Percentiles rank a stretch among this genome's conserved stretches.
These are phyloP conservation scores for Apiotrichum akiyoshidainum DNA, from an alignment of 1,284 basidiomycete species.

Conservation along the genomic window DNA sequence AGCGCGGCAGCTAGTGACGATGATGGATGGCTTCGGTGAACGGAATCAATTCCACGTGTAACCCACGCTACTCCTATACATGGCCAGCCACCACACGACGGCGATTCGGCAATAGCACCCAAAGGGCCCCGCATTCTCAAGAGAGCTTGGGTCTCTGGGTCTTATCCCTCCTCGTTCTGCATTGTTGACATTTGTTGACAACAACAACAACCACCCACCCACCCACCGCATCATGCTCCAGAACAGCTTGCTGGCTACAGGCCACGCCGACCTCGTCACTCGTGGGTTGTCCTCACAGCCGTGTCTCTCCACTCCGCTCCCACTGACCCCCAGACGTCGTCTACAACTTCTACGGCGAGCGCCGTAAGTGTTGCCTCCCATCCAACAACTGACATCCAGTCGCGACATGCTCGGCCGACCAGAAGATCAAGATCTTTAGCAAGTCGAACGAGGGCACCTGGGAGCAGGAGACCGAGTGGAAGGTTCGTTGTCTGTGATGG, in stretches of 20 bases:
- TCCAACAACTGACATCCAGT: slow-evolving; percentile 57
- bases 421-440: slow-evolving; percentile 77
- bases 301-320: no score
- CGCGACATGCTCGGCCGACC: slow-evolving; percentile 49
- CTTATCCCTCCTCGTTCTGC: no score
- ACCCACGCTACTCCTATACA: no score
- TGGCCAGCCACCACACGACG: neutral
- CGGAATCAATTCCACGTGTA: no score
- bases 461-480: slow-evolving; percentile 80
- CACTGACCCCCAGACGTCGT: slow-evolving; percentile 60
- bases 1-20: no score
- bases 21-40: no score
- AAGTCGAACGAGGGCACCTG: slow-evolving; percentile 62
- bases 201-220: neutral
- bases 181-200: slow-evolving; percentile 1
- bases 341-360: slow-evolving; percentile 84
- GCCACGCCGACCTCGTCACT: slow-evolving; percentile 51
- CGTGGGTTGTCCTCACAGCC: slow-evolving; percentile 26
- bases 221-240: slow-evolving; percentile 48
- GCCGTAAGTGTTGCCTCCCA: slow-evolving; percentile 47
- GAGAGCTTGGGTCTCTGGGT: neutral
- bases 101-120: slow-evolving; percentile 5
- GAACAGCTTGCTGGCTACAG: slow-evolving; percentile 46
- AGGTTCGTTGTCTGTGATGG: slow-evolving; percentile 59
- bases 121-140: slow-evolving; percentile 10